Conservation (phyloP, 139 green algal species). For the Coccomyxa sp. region DNA sequence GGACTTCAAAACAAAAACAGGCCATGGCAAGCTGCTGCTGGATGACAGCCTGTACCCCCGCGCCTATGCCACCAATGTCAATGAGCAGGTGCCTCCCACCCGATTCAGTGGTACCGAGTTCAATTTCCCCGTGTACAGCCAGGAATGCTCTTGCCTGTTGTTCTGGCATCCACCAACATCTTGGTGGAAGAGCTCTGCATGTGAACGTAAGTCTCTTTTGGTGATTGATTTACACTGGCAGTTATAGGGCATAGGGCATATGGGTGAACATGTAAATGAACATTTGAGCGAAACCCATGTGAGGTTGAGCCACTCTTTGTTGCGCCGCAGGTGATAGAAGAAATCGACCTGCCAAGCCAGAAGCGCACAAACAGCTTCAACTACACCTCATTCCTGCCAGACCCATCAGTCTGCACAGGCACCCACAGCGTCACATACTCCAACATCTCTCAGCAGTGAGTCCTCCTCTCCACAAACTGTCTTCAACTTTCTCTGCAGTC, state of each 20-base stretch:
- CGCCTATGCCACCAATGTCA: constrained; percentile 16
- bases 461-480: background rate
- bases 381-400: background rate
- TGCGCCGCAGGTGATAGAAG: background rate
- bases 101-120: no score
- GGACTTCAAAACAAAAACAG: background rate
- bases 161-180: no score
- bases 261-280: no score
- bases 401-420: constrained; percentile 4
- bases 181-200: no score
- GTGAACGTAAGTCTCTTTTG: no score
- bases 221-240: no score
- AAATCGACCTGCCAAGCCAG: constrained; percentile 3
- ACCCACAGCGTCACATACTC: constrained; percentile 9
- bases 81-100: background rate
- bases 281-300: no score
- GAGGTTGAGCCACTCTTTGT: no score
- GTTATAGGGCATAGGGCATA: no score
- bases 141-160: no score
- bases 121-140: no score
- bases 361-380: constrained; percentile 1
- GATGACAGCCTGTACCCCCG: constrained; percentile 12
- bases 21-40: constrained; percentile 16
- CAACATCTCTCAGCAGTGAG: constrained; percentile 10
- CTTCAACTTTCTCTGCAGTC: no score